Evolutionary conservation across 2,329 filamentous ascomycete species (phyloP).

Genomic region (Verticillium klebahnii): DNA sequence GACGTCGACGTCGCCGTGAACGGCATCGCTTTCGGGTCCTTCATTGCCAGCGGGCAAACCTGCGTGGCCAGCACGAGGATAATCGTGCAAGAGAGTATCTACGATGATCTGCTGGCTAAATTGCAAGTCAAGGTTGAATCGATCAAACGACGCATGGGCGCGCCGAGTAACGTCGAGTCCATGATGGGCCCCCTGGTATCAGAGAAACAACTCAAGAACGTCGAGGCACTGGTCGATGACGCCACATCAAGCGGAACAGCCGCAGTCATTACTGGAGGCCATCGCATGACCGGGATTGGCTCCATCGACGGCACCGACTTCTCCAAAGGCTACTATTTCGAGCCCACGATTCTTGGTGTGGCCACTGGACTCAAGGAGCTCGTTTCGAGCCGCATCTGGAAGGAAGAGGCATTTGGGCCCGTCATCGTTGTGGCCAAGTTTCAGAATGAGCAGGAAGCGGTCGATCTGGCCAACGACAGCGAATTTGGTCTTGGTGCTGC

Average conservation of each 20-base stretch:
- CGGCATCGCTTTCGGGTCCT: conserved; percentile 59
- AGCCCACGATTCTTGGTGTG: conserved; percentile 65
- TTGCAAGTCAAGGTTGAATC: conserved; percentile 61
- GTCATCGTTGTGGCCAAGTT: conserved; percentile 74
- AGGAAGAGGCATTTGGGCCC: conserved; percentile 79
- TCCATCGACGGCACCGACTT: conserved; percentile 47
- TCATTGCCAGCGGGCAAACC: conserved; percentile 51
- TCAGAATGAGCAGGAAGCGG: conserved; percentile 66
- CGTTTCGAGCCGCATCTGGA: conserved; percentile 67
- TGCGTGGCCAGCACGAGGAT: conserved; percentile 70
- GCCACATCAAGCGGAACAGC: conserved; percentile 50
- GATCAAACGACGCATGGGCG: conserved; percentile 49
- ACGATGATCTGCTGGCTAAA: conserved; percentile 57
- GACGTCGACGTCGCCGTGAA: conserved; percentile 64
- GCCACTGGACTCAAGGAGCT: conserved; percentile 51
- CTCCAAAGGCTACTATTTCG: conserved; percentile 66
- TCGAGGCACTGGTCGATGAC: conserved; percentile 60
- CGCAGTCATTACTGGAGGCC: conserved; percentile 36
- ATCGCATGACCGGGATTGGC: conserved; percentile 42
- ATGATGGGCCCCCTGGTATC: conserved; percentile 64
- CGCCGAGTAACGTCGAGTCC: conserved; percentile 49
- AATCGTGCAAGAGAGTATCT: conserved; percentile 65
- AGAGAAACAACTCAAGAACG: conserved; percentile 57
- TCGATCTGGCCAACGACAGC: conserved; percentile 67
- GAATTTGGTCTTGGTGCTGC: conserved; percentile 74